Conservation (phyloP, 805 yeast genomes). For the Blastobotrys attinorum region DNA sequence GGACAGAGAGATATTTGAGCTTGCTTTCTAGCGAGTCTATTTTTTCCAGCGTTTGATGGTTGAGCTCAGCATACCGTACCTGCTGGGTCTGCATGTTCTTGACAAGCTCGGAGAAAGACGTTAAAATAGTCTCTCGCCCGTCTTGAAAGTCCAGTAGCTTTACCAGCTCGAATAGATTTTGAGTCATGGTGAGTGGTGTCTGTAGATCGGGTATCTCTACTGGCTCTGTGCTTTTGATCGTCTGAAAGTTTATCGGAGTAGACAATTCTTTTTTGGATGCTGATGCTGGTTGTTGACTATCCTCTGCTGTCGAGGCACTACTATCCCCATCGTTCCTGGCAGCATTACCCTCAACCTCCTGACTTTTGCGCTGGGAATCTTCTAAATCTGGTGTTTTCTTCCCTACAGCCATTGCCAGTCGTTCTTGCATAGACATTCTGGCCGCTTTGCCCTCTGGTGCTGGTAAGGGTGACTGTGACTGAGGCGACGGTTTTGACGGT, state of each 20-base stretch:
- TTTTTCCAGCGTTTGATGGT: slow-evolving; percentile 13
- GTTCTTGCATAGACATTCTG: slow-evolving; percentile 73
- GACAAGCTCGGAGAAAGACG: neutral
- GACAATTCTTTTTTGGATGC: neutral
- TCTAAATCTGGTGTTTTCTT: slow-evolving; percentile 16
- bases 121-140: neutral
- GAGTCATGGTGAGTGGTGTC: neutral
- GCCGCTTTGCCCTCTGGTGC: slow-evolving; percentile 6
- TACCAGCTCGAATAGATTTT: neutral
- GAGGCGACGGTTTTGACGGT: neutral
- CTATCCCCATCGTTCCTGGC: neutral
- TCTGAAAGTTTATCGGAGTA: neutral
- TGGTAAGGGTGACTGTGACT: slow-evolving; percentile 2
- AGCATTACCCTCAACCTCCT: neutral
- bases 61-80: neutral
- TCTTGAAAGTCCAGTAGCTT: neutral
- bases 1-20: slow-evolving; percentile 26
- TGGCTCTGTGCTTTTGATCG: neutral
- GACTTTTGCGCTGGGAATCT: neutral
- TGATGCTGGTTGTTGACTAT: neutral
- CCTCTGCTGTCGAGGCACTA: neutral
- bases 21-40: slow-evolving; percentile 22
- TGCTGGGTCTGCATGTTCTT: slow-evolving; percentile 4
- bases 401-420: slow-evolving; percentile 73
- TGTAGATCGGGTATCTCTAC: slow-evolving; percentile 1